Base-by-base conservation (phyloP, 2,329 filamentous ascomycete species). In the Ophioceras dolichostomum region DNA sequence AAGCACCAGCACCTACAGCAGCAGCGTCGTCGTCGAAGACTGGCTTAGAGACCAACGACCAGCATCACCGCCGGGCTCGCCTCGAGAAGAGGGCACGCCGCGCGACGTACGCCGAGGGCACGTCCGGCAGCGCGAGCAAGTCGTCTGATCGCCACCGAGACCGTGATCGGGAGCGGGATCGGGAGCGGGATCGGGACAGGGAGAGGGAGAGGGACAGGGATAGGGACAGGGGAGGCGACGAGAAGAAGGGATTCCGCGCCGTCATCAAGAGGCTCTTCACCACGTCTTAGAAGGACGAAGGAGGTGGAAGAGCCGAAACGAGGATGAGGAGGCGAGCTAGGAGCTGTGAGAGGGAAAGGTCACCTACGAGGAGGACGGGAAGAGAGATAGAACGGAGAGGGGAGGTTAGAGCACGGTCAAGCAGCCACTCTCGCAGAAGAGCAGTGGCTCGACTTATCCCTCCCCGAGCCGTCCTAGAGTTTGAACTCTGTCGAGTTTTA, bases 11-110 rank as follows among this genome's bases (percentile, higher is more conserved):
- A 26, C 22, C 22, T n/a, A 12, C 22, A 7, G 22, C 22, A 26
- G 22, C 22, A 12, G 8, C 22, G 22, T 26, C 22, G 22, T 26
- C 22, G 22, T 26, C 22, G 22, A 26, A 18, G 27, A 14, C 13
- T 22, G 2, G 10, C 36, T 12, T 21, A 16, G 10, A 14, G 10
- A 5, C 31, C 10, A 13, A 33, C 10, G 31, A 21, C 14, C 28
- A 30, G 13, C 41, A 37, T 28, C 47, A 48, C 39, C 47, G 47
- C 30, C 37, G 34, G 18, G 44, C 44, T 12, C 43, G 46, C 13
- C 42, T 37, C 30, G 44, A 45, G 38, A 42, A 38, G 43, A 42
- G 44, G 14, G 46, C 44, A 10, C 32, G 32, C 35, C 18, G 12
- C 14, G 30, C 30, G 4, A 17, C 17, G 6, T 13, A 16, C 17